Evolutionary conservation across 73 alveolate genomes (phyloP), one percentile per base, ranked within the genome.

Genomic region (Effrenium voratum): DNA sequence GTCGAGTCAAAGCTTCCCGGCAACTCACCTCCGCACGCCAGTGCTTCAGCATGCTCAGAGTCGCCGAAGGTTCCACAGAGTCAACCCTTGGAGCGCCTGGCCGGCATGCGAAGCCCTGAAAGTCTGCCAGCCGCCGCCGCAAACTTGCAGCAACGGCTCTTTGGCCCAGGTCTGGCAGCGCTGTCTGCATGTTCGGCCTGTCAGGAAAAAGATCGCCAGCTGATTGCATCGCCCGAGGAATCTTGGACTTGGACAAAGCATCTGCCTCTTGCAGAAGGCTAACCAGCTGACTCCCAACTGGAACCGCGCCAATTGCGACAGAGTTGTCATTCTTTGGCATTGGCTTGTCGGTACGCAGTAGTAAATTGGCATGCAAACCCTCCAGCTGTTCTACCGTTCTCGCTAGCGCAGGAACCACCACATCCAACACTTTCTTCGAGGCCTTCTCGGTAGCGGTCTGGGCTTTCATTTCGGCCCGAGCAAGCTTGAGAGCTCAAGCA

Each of bases 401-500:
- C 63, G 82, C 87, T 30, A 90, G 36, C n/a, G 97, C 97, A n/a
- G 97, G 97, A 55, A 90, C 57, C 57, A 70, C 97, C 57, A 80
- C 47, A 28, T 90, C 97, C 15, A 90, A 60, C 24, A 76, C 43
- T 26, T 43, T 40, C 52, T 76, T 43, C 41, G 63, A 3, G 46
- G 47, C 85, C 41, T 34, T 19, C 15, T 28, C 43, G 41, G 40
- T 22, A 45, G 60, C 34, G 19, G 60, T 8, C 28, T 1, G 6
- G 59, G 59, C 87, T 28, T 34, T 16, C 47, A 10, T 47, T 73
- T 10, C n/a, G 32, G 36, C 41, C 41, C 49, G 24, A 40, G 32
- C 24, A 13, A 36, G 41, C 49, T 47, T 19, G 36, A n/a, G 26
- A 70, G 30, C 82, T 19, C 49, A 32, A 34, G n/a, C 30, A 10